These are phyloP conservation scores for Saccharata proteae DNA, from an alignment of 2,329 filamentous ascomycete genomes.

Conservation along the genomic window DNA sequence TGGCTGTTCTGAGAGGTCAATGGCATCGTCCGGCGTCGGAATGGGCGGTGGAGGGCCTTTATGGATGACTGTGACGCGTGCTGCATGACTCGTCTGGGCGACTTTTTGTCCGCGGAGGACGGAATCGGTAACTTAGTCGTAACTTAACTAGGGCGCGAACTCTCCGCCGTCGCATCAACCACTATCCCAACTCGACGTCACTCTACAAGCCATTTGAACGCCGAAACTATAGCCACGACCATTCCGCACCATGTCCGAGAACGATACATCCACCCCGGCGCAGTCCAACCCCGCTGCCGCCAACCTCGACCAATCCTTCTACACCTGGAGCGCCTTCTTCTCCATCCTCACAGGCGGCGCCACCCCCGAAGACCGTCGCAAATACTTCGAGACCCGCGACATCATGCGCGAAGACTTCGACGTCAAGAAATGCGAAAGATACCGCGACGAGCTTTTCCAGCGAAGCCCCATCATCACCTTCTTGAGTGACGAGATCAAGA, in stretches of 20 bases:
- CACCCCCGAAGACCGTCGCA: slow-evolving; percentile 53
- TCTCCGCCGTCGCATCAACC: too few species aligned
- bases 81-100: too few species aligned
- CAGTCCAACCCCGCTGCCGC: slow-evolving; percentile 12
- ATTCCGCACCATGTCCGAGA: slow-evolving; percentile 15
- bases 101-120: too few species aligned
- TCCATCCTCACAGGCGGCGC: slow-evolving; percentile 64
- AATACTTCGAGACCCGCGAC: slow-evolving; percentile 71
- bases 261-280: slow-evolving; percentile 16
- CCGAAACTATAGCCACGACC: too few species aligned
- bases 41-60: too few species aligned
- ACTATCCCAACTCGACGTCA: too few species aligned
- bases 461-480: slow-evolving; percentile 76
- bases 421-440: slow-evolving; percentile 67
- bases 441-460: slow-evolving; percentile 71
- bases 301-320: slow-evolving; percentile 27
- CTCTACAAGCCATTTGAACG: too few species aligned
- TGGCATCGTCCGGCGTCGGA: too few species aligned
- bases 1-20: slow-evolving; percentile 1
- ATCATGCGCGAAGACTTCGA: slow-evolving; percentile 62
- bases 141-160: too few species aligned
- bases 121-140: too few species aligned
- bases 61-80: too few species aligned
- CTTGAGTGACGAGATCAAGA: slow-evolving; percentile 66
- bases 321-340: slow-evolving; percentile 74